Evolutionary conservation across 306 rosid genomes (phyloP).

Genomic region (Purshia tridentata): DNA sequence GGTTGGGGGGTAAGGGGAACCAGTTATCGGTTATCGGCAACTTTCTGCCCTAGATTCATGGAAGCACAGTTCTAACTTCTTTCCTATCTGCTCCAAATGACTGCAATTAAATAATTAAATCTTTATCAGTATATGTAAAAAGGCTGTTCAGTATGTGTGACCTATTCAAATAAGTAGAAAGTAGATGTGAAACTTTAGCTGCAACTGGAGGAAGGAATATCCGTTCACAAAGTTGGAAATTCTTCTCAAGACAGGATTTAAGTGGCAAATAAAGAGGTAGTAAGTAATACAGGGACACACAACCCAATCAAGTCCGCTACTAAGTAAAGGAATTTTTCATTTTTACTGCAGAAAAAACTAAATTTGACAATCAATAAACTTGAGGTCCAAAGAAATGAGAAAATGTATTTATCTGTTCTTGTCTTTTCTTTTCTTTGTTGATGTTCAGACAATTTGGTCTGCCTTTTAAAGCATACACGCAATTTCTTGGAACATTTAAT

Average conservation of each 20-base stretch:
- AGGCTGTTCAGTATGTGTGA: background rate
- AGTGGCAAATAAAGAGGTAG: too few species aligned
- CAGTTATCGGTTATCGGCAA: conserved; percentile 8
- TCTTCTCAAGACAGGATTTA: background rate
- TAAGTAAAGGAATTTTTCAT: background rate
- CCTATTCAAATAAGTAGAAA: background rate
- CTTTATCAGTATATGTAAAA: background rate
- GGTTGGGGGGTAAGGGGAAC: background rate
- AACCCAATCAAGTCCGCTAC: background rate
- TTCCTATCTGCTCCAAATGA: conserved; percentile 78
- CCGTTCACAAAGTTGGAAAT: background rate
- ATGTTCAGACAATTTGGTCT: too few species aligned
- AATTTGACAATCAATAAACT: background rate
- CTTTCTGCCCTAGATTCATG: conserved; percentile 30
- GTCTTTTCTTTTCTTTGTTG: too few species aligned
- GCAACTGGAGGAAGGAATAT: background rate
- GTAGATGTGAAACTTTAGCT: background rate
- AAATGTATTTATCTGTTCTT: too few species aligned
- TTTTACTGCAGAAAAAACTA: background rate
- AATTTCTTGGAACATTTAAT: too few species aligned
- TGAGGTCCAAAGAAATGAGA: too few species aligned
- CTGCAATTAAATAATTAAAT: conserved; percentile 43
- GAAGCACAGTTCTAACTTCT: conserved; percentile 65
- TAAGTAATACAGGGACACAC: background rate
- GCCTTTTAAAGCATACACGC: too few species aligned